Conservation (phyloP, 352 stramenopile genomes). For the Phytophthora multivora region DNA sequence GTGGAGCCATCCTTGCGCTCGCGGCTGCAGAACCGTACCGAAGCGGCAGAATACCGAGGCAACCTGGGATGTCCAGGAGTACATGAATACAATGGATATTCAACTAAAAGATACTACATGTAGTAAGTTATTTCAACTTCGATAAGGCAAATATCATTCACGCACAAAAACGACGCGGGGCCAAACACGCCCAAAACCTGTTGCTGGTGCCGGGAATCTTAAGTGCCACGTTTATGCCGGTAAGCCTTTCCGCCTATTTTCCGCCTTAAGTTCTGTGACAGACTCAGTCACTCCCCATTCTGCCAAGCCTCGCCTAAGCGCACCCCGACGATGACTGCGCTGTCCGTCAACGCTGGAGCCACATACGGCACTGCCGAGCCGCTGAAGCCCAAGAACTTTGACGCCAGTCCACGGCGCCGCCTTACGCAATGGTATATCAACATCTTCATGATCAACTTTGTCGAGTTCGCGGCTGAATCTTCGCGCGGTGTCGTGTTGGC, state of each 20-base stretch:
- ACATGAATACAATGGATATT: too few relatives aligned
- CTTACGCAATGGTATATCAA: conserved; percentile 65
- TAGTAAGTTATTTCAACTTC: too few relatives aligned
- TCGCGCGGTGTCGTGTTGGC: conserved; percentile 74
- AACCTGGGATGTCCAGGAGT: background rate
- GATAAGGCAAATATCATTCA: too few relatives aligned
- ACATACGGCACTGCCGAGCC: conserved; percentile 41
- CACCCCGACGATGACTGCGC: conserved; percentile 22
- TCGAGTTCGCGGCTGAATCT: conserved; percentile 79
- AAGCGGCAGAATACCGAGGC: background rate
- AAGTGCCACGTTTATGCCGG: too few relatives aligned
- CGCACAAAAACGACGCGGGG: too few relatives aligned
- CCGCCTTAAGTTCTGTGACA: too few relatives aligned
- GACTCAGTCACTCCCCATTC: conserved; percentile 23
- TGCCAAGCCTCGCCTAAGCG: conserved; percentile 1
- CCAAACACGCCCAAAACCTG: too few relatives aligned
- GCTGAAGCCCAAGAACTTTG: conserved; percentile 35
- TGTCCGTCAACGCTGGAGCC: conserved; percentile 25
- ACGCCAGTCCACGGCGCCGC: conserved; percentile 42
- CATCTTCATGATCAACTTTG: conserved; percentile 81
- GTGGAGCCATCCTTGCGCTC: too few relatives aligned
- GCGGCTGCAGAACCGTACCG: background rate
- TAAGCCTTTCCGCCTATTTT: too few relatives aligned
- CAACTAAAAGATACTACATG: too few relatives aligned
- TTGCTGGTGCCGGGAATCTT: too few relatives aligned